These are phyloP conservation scores for Fusarium fujikuroi DNA, from an alignment of 2,329 filamentous ascomycete genomes.

Conservation along the genomic window DNA sequence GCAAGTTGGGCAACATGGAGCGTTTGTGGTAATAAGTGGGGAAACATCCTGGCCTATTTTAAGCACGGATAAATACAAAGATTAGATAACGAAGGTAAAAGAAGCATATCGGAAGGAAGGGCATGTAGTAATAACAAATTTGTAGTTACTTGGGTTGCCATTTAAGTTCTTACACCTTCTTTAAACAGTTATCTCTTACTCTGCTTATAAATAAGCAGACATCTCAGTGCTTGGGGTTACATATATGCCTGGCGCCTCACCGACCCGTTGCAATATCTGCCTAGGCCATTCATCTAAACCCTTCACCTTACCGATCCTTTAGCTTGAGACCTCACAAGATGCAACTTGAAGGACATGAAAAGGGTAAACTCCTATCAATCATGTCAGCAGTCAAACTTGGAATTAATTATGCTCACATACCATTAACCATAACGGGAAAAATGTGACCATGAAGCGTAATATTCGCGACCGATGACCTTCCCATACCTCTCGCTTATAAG, in stretches of 20 bases:
- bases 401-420: not conserved
- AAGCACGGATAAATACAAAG: not conserved
- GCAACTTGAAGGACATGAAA: not conserved
- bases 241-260: not conserved
- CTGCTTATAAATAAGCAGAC: too few species aligned
- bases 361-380: not conserved
- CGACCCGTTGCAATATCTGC: accelerated
- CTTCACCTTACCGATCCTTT: too few species aligned
- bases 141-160: accelerated
- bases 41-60: not conserved
- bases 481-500: not conserved
- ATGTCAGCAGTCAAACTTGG: not conserved
- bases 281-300: accelerated
- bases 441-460: not conserved
- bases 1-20: not conserved
- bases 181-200: accelerated
- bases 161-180: not conserved
- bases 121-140: too few species aligned
- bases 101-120: not conserved
- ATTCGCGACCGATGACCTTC: not conserved
- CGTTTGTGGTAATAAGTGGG: not conserved
- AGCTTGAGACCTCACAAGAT: not conserved
- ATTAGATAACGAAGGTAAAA: not conserved
- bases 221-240: not conserved
- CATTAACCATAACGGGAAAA: not conserved